Evolutionary conservation across 768 basidiomycete genomes (phyloP).

Genomic region (Suillus discolor): DNA sequence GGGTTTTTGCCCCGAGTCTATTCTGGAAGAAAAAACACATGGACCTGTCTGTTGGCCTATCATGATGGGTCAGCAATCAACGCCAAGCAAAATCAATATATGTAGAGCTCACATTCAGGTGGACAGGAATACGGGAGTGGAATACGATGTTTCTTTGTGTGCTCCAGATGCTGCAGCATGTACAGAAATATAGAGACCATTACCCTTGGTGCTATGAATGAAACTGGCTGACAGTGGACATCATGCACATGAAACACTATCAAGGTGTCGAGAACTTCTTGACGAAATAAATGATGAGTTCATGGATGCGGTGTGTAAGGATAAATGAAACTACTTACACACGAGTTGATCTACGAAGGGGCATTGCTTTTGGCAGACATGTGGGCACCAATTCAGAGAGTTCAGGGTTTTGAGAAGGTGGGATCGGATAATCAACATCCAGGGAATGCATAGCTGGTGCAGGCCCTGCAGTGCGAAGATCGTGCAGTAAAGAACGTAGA

Average conservation of each 20-base stretch:
- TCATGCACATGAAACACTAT: background rate
- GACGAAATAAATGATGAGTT: background rate
- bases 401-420: no score
- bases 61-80: background rate
- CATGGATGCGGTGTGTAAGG: no score
- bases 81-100: background rate
- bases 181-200: constrained; percentile 10
- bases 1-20: constrained; percentile 33
- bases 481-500: no score
- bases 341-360: no score
- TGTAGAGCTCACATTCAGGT: constrained; percentile 5
- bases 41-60: constrained; percentile 24
- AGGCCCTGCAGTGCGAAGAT: no score
- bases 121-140: constrained; percentile 3
- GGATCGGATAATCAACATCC: no score
- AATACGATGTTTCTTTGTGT: constrained; percentile 2
- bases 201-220: constrained; percentile 2
- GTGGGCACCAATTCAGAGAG: no score
- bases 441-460: no score
- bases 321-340: no score
- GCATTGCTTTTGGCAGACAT: no score
- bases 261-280: background rate
- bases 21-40: constrained; percentile 31
- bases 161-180: constrained; percentile 14
- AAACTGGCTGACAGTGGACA: background rate